Percentiles rank a stretch among this genome's conserved stretches.
These are phyloP conservation scores for Hibiscus tridactylites DNA, from an alignment of 345 rosid species.

Conservation along the genomic window DNA sequence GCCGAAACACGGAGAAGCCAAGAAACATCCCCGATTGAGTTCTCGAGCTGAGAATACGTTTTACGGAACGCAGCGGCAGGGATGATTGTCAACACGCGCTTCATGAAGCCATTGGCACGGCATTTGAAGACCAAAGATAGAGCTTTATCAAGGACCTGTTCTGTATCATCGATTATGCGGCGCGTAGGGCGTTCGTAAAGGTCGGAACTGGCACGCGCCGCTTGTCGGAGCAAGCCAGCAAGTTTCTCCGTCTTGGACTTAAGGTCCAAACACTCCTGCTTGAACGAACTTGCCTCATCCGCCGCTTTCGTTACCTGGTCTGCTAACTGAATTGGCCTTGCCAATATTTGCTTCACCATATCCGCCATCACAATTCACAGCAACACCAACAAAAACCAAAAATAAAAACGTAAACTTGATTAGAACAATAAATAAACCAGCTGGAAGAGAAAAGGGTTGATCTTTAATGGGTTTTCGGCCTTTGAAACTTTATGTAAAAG, in stretches of 20 bases:
- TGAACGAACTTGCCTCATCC: conserved; percentile 67
- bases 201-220: conserved; percentile 79
- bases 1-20: conserved; percentile 92
- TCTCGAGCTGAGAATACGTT: conserved; percentile 63
- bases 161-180: conserved; percentile 82
- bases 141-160: conserved; percentile 79
- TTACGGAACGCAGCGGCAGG: conserved; percentile 82
- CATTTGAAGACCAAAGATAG: conserved; percentile 59
- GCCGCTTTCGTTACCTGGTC: conserved; percentile 75
- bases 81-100: conserved; percentile 73
- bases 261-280: conserved; percentile 79
- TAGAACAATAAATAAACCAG: background rate
- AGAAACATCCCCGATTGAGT: conserved; percentile 83
- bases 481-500: background rate
- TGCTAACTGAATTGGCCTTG: conserved; percentile 77
- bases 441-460: background rate
- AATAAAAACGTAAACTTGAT: background rate
- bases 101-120: conserved; percentile 62
- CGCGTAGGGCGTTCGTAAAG: conserved; percentile 93
- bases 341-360: conserved; percentile 64
- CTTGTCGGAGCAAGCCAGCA: conserved; percentile 72
- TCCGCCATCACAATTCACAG: conserved; percentile 75
- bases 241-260: conserved; percentile 81
- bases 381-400: background rate
- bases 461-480: background rate